Conservation (phyloP, 768 basidiomycete genomes). For the Lentinula edodes region DNA sequence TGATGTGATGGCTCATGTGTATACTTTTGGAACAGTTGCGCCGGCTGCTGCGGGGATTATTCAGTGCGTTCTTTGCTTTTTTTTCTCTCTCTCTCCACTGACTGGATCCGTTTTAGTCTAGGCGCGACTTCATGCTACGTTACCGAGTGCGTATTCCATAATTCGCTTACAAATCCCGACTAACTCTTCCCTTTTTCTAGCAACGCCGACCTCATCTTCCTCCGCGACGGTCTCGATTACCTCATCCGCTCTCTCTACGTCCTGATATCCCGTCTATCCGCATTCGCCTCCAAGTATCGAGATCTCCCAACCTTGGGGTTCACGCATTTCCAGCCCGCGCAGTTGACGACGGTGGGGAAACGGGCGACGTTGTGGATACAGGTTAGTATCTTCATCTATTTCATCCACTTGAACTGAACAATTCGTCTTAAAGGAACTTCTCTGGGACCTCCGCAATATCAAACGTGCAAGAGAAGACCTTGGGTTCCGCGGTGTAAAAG, state of each 20-base stretch:
- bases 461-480: slow-evolving; percentile 85
- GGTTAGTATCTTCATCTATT: slow-evolving; percentile 27
- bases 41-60: slow-evolving; percentile 96
- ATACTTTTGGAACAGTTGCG: slow-evolving; percentile 91
- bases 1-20: slow-evolving; percentile 99
- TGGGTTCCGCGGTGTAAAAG: slow-evolving; percentile 97
- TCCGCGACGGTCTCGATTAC: slow-evolving; percentile 80
- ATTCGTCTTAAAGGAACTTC: slow-evolving; percentile 55
- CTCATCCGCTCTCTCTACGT: slow-evolving; percentile 85
- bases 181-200: slow-evolving; percentile 34
- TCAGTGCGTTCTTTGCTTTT: slow-evolving; percentile 49
- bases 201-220: slow-evolving; percentile 97
- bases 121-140: slow-evolving; percentile 99
- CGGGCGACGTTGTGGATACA: slow-evolving; percentile 96
- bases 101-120: slow-evolving; percentile 39
- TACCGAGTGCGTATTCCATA: slow-evolving; percentile 66
- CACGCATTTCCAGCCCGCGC: slow-evolving; percentile 98
- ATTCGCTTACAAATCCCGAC: neutral
- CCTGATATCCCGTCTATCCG: slow-evolving; percentile 82
- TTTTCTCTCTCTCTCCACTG: slow-evolving; percentile 1
- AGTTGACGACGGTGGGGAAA: slow-evolving; percentile 97
- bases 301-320: slow-evolving; percentile 93
- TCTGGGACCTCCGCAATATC: slow-evolving; percentile 95
- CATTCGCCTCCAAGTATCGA: slow-evolving; percentile 80
- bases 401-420: too few relatives aligned